Conservation (phyloP, 2,329 filamentous ascomycete species). For the Coleophoma eucalyptorum region DNA sequence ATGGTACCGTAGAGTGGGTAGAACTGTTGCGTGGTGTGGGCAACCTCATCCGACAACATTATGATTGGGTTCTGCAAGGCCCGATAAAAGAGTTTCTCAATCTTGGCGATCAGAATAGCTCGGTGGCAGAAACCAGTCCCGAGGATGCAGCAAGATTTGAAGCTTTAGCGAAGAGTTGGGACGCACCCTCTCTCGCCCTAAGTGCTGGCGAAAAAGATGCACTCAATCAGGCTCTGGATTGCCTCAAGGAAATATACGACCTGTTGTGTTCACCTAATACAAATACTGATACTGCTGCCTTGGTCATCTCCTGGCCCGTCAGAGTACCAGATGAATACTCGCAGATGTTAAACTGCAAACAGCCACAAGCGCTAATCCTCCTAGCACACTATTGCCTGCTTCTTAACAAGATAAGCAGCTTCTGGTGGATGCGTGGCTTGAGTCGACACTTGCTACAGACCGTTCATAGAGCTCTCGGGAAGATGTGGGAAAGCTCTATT, state of each 20-base stretch:
- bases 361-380: neutral
- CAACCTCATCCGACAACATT: neutral
- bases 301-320: neutral
- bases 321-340: neutral
- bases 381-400: neutral
- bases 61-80: slow-evolving; percentile 2
- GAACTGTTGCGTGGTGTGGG: slow-evolving; percentile 7
- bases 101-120: neutral
- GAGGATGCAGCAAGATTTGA: neutral
- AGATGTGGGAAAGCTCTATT: slow-evolving; percentile 2
- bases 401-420: neutral
- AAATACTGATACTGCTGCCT: neutral
- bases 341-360: neutral
- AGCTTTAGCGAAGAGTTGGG: neutral
- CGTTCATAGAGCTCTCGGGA: slow-evolving; percentile 3
- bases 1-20: slow-evolving; percentile 11
- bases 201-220: slow-evolving; percentile 3
- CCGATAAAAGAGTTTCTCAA: slow-evolving; percentile 2
- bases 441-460: slow-evolving; percentile 3
- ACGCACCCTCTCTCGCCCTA: neutral
- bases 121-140: neutral
- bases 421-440: slow-evolving; percentile 7
- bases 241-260: neutral
- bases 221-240: neutral
- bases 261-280: neutral